Conservation (phyloP, 148 eudicot species). For the Heliosperma pusillum region DNA sequence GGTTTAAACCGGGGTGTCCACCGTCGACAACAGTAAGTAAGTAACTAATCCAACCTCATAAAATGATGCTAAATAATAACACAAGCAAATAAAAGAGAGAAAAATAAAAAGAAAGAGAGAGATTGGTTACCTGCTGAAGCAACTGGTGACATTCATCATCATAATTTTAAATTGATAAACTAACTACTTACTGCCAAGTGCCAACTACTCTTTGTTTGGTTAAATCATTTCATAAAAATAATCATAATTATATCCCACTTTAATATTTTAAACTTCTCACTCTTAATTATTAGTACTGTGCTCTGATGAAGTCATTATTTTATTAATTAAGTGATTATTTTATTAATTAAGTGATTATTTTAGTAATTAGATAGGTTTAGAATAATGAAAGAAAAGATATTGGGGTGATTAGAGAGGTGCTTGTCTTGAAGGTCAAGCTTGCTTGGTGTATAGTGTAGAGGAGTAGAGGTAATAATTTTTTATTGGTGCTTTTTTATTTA, state of each 20-base stretch:
- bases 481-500: background rate
- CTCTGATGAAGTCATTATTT: slow-evolving; percentile 10
- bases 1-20: too few species aligned
- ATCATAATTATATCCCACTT: slow-evolving; percentile 20
- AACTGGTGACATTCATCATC: slow-evolving; percentile 38
- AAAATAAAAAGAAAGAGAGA: background rate
- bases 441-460: background rate
- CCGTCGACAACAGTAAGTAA: too few species aligned
- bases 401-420: slow-evolving; percentile 32
- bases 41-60: slow-evolving; percentile 6
- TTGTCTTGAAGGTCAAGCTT: slow-evolving; percentile 58
- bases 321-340: slow-evolving; percentile 13
- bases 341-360: slow-evolving; percentile 13
- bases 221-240: slow-evolving; percentile 40
- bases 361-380: background rate
- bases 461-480: too few species aligned
- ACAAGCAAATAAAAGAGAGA: background rate
- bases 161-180: slow-evolving; percentile 35
- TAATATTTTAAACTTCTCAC: background rate
- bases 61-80: slow-evolving; percentile 2
- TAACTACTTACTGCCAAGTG: too few species aligned
- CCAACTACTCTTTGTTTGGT: slow-evolving; percentile 51
- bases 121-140: slow-evolving; percentile 49
- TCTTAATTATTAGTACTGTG: slow-evolving; percentile 15
- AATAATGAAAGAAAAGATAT: too few species aligned